Base-by-base conservation (phyloP, 306 rosid species). In the Alnus rubra region DNA sequence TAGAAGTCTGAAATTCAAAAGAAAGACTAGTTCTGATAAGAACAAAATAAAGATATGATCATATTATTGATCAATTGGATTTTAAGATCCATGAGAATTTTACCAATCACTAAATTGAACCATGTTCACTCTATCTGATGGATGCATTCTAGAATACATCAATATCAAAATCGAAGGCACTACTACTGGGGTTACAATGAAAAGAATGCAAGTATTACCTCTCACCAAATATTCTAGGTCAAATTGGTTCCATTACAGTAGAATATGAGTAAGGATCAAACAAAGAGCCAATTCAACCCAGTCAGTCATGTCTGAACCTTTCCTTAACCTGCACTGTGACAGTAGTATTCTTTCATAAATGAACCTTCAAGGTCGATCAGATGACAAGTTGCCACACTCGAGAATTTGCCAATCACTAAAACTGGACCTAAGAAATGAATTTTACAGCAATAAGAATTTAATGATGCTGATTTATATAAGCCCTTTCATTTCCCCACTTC, bases 401-500 rank as follows among this genome's bases (percentile, higher is more conserved):
- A 19, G 68, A 14, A 71, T 79, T 63, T 8, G 16, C 28, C 42
- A 31, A 28, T 70, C 7, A 48, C 18, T 28, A 37, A 31, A 44
- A 58, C 37, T 69, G 74, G 42, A 44, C 56, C 31, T 9, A 33
- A 35, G 23, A 64, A 64, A 11, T 12, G 19, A 35, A 35, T 59
- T 23, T 58, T 59, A 59, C 13, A 2, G 65, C 65, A 59, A 15
- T 13, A 52, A 52, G 56, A 15, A 59, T 59, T 19, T 59, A 10
- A 23, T 5, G 48, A 33, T 64, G 6, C n/a, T 12, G 39, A 4
- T 15, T 35, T 14, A 64, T 0, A 64, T 33, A 76, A 75, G n/a
- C 51, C 47, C 45, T 73, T 56, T 84, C 85, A 82, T 56, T 63
- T 81, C 64, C 78, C 78, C 74, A 68, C 87, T 86, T 76, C 72